phyloP scores from a whole-genome alignment of 2,329 filamentous ascomycete species.

The Penicillium sp. region DNA sequence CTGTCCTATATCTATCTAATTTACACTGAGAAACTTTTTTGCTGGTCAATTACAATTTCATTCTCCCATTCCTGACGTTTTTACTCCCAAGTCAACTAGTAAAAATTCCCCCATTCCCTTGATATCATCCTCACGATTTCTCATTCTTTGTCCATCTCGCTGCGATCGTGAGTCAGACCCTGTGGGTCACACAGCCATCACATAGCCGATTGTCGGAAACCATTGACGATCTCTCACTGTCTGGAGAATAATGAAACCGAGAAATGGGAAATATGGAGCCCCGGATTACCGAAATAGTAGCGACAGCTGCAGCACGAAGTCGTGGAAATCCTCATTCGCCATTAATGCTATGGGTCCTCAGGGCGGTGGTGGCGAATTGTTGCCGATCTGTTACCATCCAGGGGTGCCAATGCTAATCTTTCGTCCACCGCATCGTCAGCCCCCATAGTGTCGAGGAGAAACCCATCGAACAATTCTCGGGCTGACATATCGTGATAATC shows the following conservation, averaged over 20 bases:
- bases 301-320: background rate
- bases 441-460: background rate
- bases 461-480: background rate
- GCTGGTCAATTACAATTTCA: conserved; percentile 17
- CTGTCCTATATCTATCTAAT: conserved; percentile 18
- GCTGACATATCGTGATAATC: background rate
- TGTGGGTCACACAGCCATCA: background rate
- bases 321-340: conserved; percentile 1
- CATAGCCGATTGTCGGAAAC: background rate
- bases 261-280: background rate
- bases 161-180: background rate
- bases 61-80: background rate
- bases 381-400: conserved; percentile 9
- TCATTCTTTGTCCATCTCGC: background rate
- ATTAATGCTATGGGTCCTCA: background rate
- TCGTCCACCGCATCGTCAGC: background rate
- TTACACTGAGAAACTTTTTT: conserved; percentile 12
- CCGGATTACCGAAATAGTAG: background rate
- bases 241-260: background rate
- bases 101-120: background rate
- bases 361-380: conserved; percentile 15
- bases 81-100: background rate
- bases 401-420: background rate
- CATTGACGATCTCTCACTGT: background rate
- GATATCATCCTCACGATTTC: background rate